Conservation (phyloP, 805 yeast genomes). For the Teunomyces lycoperdinae region DNA sequence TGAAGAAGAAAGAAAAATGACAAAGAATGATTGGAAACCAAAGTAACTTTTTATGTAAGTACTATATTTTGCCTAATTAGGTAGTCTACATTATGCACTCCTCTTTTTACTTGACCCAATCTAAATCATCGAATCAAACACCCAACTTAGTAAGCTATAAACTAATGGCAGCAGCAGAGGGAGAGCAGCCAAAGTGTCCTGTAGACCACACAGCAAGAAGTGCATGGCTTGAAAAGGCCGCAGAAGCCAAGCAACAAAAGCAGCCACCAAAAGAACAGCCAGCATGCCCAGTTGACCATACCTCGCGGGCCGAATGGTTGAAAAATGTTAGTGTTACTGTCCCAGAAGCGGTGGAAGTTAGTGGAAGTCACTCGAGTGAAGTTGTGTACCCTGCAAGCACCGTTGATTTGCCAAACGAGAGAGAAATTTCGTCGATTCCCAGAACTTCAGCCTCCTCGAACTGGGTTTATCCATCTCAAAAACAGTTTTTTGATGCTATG, state of each 20-base stretch:
- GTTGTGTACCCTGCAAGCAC: not conserved
- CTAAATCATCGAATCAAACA: not conserved
- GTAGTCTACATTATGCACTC: not conserved
- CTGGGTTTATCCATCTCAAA: conserved; percentile 96
- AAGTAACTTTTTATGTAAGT: not conserved
- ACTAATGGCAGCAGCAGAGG: conserved; percentile 3
- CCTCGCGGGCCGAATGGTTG: conserved; percentile 59
- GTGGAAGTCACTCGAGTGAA: not conserved
- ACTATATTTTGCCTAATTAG: not conserved
- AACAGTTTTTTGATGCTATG: conserved; percentile 95
- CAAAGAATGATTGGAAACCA: too few species aligned
- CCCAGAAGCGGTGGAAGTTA: conserved; percentile 41
- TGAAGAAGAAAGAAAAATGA: too few species aligned
- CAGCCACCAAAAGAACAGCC: conserved; percentile 16
- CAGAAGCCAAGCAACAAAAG: not conserved
- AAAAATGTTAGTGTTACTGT: conserved; percentile 27
- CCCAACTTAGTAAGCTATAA: not conserved
- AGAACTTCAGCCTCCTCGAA: conserved; percentile 59
- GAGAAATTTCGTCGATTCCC: conserved; percentile 82
- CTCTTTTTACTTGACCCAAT: too few species aligned
- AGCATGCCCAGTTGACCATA: conserved; percentile 69
- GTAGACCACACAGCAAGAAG: conserved; percentile 46
- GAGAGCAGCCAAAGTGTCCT: conserved; percentile 44
- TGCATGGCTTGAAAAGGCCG: conserved; percentile 26
- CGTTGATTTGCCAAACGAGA: conserved; percentile 55